These are phyloP conservation scores for Gaillardinia entomophila DNA, from an alignment of 805 yeast species.

Conservation along the genomic window DNA sequence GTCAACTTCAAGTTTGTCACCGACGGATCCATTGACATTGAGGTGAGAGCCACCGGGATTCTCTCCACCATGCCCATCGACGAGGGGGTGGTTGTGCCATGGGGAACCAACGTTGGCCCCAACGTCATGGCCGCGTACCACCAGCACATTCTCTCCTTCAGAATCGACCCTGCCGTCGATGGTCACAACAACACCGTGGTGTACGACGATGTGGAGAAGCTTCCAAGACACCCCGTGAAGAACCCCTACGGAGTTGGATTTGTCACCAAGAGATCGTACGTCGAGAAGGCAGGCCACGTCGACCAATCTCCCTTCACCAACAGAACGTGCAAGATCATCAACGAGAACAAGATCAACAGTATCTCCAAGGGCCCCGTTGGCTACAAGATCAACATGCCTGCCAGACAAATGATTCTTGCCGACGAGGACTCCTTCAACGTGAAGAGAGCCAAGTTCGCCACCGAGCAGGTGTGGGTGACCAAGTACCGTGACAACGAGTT, in stretches of 20 bases:
- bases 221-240: conserved; percentile 46
- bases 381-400: conserved; percentile 68
- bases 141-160: conserved; percentile 73
- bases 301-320: conserved; percentile 73
- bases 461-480: conserved; percentile 78
- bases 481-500: conserved; percentile 67
- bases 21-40: conserved; percentile 73
- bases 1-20: conserved; percentile 67
- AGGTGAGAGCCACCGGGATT: conserved; percentile 83
- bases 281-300: conserved; percentile 66
- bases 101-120: conserved; percentile 75
- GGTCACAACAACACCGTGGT: conserved; percentile 73
- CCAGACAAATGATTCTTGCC: conserved; percentile 71
- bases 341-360: conserved; percentile 67
- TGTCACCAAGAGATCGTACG: conserved; percentile 52
- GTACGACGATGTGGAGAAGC: conserved; percentile 61
- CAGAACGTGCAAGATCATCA: conserved; percentile 70
- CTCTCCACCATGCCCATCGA: conserved; percentile 81
- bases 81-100: conserved; percentile 57
- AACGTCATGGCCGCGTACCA: conserved; percentile 81
- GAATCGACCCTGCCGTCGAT: conserved; percentile 79
- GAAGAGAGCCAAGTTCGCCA: conserved; percentile 70
- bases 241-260: conserved; percentile 73
- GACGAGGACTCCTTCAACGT: conserved; percentile 56
- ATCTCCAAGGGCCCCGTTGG: conserved; percentile 68